Base-by-base conservation (phyloP, 2,329 filamentous ascomycete genomes). In the Polytolypa hystricis region DNA sequence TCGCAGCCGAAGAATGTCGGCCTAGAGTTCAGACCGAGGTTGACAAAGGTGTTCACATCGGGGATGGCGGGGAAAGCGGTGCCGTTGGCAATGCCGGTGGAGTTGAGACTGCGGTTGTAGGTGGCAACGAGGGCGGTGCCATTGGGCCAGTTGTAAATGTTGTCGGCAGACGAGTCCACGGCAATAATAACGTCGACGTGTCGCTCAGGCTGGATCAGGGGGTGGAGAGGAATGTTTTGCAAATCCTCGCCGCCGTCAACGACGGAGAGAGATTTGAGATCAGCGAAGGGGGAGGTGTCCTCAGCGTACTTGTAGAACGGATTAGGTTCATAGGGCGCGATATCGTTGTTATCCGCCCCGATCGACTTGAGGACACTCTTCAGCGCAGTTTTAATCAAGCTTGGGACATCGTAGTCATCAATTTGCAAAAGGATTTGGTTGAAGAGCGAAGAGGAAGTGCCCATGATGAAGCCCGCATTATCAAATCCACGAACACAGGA, bases 1-100 rank as follows among this genome's bases (percentile, higher is more conserved):
- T 84, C 64, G 60, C 84, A 91, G 30, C 84, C 84, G 53, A 91
- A 91, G 67, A 91, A 87, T 1, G 79, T 80, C 0, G 84, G 84
- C 4, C 69, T 70, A 41, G 67, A 72, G 66, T 86, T 89, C 4
- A 89, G 64, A 3, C 80, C 79, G 0, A 83, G 66, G 54, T 86
- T 86, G 45, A 89, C 66, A 53, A 91, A 84, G 0, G 83, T 86
- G 59, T 86, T 82, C 35, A 71, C 63, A 42, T 82, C 80, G 0
- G 84, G 84, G 1, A 91, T 65, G 1, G 69, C 59, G 0, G 84
- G 83, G 63, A 91, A 91, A 1, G 69, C 62, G 1, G 79, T 84
- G 34, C 73, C 73, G 53, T 86, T 84, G 29, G 66, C 61, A 38
- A 80, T 73, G 6, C 65, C 60, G 9, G 64, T 66, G 17, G 53